These are phyloP conservation scores for Penicillium sp. DNA, from an alignment of 2,329 filamentous ascomycete species.

Conservation along the genomic window DNA sequence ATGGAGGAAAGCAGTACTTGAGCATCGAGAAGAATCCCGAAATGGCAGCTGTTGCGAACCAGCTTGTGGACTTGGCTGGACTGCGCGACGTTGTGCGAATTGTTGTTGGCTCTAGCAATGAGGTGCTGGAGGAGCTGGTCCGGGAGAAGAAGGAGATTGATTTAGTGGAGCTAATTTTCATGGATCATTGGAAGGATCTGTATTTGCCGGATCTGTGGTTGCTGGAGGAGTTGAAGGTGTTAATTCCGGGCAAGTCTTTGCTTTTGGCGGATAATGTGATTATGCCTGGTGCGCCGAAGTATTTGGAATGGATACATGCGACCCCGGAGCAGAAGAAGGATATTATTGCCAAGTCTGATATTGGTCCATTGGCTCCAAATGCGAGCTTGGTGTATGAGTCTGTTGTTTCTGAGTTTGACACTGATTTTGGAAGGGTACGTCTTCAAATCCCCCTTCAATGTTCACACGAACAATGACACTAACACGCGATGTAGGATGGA, in stretches of 20 bases:
- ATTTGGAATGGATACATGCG: conserved; percentile 17
- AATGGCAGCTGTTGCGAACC: conserved; percentile 66
- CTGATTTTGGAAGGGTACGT: conserved; percentile 15
- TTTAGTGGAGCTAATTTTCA: conserved; percentile 68
- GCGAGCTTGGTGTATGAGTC: conserved; percentile 14
- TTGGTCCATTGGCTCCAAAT: conserved; percentile 8
- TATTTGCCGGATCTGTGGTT: conserved; percentile 73
- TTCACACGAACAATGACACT: neutral
- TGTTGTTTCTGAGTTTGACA: conserved; percentile 10
- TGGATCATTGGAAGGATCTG: conserved; percentile 74
- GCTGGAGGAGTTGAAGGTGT: conserved; percentile 65
- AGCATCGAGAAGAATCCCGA: conserved; percentile 70
- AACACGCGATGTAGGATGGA: neutral
- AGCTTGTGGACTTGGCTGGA: conserved; percentile 68
- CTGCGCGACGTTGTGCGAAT: conserved; percentile 66
- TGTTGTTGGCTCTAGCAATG: conserved; percentile 64
- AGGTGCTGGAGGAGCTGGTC: conserved; percentile 60
- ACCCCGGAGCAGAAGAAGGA: conserved; percentile 10
- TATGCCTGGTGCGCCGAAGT: conserved; percentile 18
- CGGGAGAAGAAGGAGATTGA: conserved; percentile 50
- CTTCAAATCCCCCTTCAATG: neutral
- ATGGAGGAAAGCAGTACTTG: conserved; percentile 63
- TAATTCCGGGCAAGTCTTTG: conserved; percentile 51
- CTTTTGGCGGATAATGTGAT: conserved; percentile 22
- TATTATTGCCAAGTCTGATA: conserved; percentile 1